Conservation (phyloP, 441 rosid genomes). For the Erodium moschatum region DNA sequence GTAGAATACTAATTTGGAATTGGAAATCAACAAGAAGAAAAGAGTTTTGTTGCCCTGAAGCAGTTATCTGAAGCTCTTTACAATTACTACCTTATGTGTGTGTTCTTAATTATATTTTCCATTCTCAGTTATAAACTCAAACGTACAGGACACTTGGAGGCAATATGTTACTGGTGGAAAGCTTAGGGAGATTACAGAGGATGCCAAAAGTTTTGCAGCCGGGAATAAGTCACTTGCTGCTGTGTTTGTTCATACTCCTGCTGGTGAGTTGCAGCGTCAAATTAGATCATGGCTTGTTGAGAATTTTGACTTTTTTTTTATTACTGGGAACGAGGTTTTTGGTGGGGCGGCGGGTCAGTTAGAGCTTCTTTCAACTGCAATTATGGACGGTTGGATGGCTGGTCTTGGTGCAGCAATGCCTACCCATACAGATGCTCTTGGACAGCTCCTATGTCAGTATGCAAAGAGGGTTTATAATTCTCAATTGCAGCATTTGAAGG, state of each 20-base stretch:
- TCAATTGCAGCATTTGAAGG: slow-evolving; percentile 97
- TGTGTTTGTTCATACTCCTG: slow-evolving; percentile 94
- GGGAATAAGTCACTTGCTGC: slow-evolving; percentile 93
- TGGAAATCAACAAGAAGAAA: neutral
- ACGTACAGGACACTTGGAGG: slow-evolving; percentile 66
- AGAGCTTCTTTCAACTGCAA: slow-evolving; percentile 97
- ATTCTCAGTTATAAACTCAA: neutral
- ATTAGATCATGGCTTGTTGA: slow-evolving; percentile 95
- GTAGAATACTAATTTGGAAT: neutral
- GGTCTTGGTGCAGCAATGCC: slow-evolving; percentile 98
- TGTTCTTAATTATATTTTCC: neutral
- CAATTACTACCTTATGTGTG: slow-evolving; percentile 10
- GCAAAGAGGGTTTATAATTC: slow-evolving; percentile 86
- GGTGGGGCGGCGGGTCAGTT: slow-evolving; percentile 84
- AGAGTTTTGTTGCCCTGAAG: neutral
- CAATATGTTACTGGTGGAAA: slow-evolving; percentile 98
- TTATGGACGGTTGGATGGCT: slow-evolving; percentile 99
- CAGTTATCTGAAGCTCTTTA: slow-evolving; percentile 11
- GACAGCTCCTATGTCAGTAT: slow-evolving; percentile 90
- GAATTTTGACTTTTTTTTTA: slow-evolving; percentile 85
- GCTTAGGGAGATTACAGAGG: slow-evolving; percentile 94
- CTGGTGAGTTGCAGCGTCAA: slow-evolving; percentile 95
- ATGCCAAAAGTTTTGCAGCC: slow-evolving; percentile 83
- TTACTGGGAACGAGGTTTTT: slow-evolving; percentile 69
- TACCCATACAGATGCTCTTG: slow-evolving; percentile 94